These are phyloP conservation scores for Sporothrix pseudoabietina DNA, from an alignment of 2,329 filamentous ascomycete genomes.

Conservation along the genomic window DNA sequence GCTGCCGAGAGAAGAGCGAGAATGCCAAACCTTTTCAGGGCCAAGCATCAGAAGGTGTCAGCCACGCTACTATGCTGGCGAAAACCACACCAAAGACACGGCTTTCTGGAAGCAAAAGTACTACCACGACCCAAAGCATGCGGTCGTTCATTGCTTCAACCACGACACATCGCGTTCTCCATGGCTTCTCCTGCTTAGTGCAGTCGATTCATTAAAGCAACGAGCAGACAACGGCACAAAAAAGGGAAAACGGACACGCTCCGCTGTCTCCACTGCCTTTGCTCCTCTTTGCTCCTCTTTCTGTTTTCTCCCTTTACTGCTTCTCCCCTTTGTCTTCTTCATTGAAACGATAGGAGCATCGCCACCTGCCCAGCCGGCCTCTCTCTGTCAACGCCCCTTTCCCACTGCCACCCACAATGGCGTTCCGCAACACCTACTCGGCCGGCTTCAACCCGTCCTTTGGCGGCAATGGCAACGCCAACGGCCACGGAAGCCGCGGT, in stretches of 20 bases:
- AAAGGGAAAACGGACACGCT: background rate
- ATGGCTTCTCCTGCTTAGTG: conserved; percentile 23
- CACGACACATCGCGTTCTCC: conserved; percentile 25
- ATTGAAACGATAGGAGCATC: conserved; percentile 2
- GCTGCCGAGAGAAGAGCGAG: conserved; percentile 24
- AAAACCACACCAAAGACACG: conserved; percentile 14
- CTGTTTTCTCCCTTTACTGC: background rate
- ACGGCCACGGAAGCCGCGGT: conserved; percentile 18
- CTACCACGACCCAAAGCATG: conserved; percentile 20
- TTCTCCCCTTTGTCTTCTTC: background rate
- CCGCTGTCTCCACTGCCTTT: conserved; percentile 9
- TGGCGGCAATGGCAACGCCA: conserved; percentile 45
- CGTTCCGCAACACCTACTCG: conserved; percentile 49
- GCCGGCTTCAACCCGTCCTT: conserved; percentile 51
- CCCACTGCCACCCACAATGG: conserved; percentile 42
- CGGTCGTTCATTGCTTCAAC: background rate
- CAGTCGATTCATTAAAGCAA: conserved; percentile 20
- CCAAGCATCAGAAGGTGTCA: conserved; percentile 26
- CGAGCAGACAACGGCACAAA: conserved; percentile 3
- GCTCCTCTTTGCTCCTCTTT: background rate
- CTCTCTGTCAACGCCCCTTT: background rate
- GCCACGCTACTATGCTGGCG: conserved; percentile 24
- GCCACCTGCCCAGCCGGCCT: background rate
- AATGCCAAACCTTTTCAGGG: conserved; percentile 26
- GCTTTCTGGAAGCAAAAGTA: background rate